phyloP scores from a whole-genome alignment of 2,329 filamentous ascomycete genomes.

The Apiospora phragmitis region DNA sequence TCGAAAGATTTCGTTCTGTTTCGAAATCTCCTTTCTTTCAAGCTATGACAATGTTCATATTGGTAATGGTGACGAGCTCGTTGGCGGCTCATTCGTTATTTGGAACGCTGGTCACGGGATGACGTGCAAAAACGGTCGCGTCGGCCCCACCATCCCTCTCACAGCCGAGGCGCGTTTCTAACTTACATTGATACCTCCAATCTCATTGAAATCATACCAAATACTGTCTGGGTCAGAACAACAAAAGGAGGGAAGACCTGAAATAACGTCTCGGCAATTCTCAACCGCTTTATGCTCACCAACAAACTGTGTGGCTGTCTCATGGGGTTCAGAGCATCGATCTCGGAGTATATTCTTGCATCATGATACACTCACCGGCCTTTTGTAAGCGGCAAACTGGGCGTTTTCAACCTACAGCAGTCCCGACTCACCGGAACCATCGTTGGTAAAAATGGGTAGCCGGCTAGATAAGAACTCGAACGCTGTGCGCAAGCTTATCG shows the following conservation, averaged over 20 bases:
- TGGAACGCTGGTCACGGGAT: constrained; percentile 35
- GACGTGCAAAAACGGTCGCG: constrained; percentile 36
- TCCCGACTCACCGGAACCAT: background rate
- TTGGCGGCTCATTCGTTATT: background rate
- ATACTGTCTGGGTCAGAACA: background rate
- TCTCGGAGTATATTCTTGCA: background rate
- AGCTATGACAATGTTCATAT: background rate
- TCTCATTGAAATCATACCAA: background rate
- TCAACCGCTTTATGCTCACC: background rate
- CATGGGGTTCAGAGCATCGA: background rate
- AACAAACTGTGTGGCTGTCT: background rate
- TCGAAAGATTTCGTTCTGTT: background rate
- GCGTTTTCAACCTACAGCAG: background rate
- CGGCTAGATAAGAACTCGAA: constrained; percentile 65
- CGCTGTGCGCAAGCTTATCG: constrained; percentile 61
- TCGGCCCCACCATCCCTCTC: constrained; percentile 11
- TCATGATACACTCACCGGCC: background rate
- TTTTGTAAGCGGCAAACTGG: background rate
- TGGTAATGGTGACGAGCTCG: background rate
- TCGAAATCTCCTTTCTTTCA: background rate
- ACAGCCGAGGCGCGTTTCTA: background rate
- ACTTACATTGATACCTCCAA: background rate
- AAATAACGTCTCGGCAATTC: background rate
- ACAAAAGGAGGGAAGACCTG: background rate
- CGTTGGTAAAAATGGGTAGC: constrained; percentile 51